phyloP scores from a whole-genome alignment of 2,329 filamentous ascomycete species.

The Fusarium scirpi region DNA sequence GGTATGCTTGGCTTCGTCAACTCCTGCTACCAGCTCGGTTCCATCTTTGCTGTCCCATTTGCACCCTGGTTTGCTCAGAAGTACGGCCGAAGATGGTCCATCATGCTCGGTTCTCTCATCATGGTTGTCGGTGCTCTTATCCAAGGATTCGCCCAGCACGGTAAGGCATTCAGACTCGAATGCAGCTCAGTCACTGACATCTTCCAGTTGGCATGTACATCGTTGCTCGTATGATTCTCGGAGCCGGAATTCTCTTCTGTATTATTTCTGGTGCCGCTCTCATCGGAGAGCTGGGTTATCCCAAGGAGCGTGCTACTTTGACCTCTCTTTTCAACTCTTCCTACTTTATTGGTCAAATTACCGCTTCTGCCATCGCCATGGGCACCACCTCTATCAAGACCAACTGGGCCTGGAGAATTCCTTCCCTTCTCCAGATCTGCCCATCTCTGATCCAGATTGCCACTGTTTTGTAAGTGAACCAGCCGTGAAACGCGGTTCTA shows the following conservation, averaged over 20 bases:
- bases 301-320: conserved; percentile 69
- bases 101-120: conserved; percentile 65
- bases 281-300: conserved; percentile 70
- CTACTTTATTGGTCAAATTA: conserved; percentile 66
- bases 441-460: conserved; percentile 55
- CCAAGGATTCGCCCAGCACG: conserved; percentile 63
- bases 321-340: conserved; percentile 55
- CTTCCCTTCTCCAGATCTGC: conserved; percentile 59
- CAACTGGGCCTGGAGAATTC: conserved; percentile 54
- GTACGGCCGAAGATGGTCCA: conserved; percentile 61
- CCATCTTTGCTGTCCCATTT: conserved; percentile 65
- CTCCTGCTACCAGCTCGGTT: conserved; percentile 67
- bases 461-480: conserved; percentile 53
- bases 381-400: conserved; percentile 53
- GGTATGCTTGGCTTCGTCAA: conserved; percentile 61
- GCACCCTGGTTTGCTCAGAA: conserved; percentile 64
- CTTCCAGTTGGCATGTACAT: conserved; percentile 68
- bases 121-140: conserved; percentile 68
- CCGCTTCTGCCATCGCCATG: conserved; percentile 62
- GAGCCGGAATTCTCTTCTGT: conserved; percentile 70
- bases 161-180: conserved; percentile 3
- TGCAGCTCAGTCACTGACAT: not conserved
- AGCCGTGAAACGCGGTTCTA: rapidly evolving
- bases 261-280: conserved; percentile 69
- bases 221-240: conserved; percentile 69